Evolutionary conservation across 768 basidiomycete genomes (phyloP), one percentile per base, ranked within the genome.

Genomic region (Auriscalpium vulgare): DNA sequence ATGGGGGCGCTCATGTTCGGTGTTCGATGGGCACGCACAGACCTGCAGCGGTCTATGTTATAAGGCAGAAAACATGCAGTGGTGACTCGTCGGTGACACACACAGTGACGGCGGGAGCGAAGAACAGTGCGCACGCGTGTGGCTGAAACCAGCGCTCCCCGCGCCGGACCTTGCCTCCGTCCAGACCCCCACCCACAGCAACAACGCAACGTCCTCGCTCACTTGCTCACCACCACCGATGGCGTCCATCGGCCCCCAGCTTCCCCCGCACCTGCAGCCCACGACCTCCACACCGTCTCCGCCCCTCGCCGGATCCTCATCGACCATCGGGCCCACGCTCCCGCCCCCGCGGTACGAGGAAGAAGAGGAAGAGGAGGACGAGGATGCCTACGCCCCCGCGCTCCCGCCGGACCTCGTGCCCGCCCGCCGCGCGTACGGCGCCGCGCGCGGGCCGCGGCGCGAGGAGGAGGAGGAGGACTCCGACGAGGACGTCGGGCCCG

Each of bases 401-500:
- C 78, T 92, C 7, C 91, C 88, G 5, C 89, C 90, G 11, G 85
- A 88, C 55, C 69, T 91, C 48, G 67, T 71, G 8, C 78, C 79
- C 16, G 68, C 75, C 13, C 74, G 78, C 9, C 72, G 72, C 47
- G 67, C 73, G 19, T 57, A 80, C 11, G 85, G 84, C 1, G 81
- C 88, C 9, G 68, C 84, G 2, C 63, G 82, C 23, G 83, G 82
- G 10, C 66, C 68, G 6, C 62, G 68, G 10, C 69, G 62, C 16
- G 57, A 67, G 50, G 60, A 54, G 48, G 61, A 72, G 34, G 67
- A 72, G 14, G 74, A 79, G 14, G 80, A 82, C 35, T 78, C 80
- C 48, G 85, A 85, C 54, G 85, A 87, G 51, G 91, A 94, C 57
- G 77, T 93, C 53, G 95, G 95, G 1, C 95, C 95, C 0, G 79